A percentile compares a stretch with the other conserved stretches of the same genome.
These are phyloP conservation scores for Keqinozyma sinolaborantium DNA, from an alignment of 1,139 yeast genomes.

Conservation along the genomic window DNA sequence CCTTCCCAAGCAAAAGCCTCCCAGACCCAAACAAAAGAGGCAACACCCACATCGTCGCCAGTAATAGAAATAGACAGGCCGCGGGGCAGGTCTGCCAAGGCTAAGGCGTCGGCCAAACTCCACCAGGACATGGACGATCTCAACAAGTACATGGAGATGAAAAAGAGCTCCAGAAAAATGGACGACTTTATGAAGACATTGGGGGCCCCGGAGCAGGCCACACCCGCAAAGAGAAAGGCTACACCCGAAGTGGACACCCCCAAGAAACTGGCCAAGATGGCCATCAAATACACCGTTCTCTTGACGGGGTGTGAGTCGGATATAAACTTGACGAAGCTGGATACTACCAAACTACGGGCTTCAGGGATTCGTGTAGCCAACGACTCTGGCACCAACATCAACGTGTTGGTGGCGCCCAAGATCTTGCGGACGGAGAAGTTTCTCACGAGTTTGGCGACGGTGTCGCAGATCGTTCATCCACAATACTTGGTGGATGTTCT, in stretches of 20 bases:
- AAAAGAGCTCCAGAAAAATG: constrained; percentile 39
- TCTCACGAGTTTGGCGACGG: constrained; percentile 42
- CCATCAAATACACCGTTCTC: constrained; percentile 32
- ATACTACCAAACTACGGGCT: constrained; percentile 19
- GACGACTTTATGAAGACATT: constrained; percentile 31
- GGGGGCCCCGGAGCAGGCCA: constrained; percentile 11
- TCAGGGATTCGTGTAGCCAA: constrained; percentile 42
- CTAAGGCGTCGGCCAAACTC: constrained; percentile 62
- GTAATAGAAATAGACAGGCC: neutral
- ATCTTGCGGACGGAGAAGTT: constrained; percentile 84
- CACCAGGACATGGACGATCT: constrained; percentile 67
- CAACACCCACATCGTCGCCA: neutral
- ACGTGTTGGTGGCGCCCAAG: constrained; percentile 72
- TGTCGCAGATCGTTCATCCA: constrained; percentile 43
- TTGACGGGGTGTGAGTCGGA: constrained; percentile 62
- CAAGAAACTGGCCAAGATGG: constrained; percentile 9
- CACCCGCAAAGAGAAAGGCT: constrained; percentile 8
- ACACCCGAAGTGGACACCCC: constrained; percentile 6
- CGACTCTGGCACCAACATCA: constrained; percentile 26
- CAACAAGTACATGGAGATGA: constrained; percentile 52
- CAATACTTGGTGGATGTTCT: constrained; percentile 42
- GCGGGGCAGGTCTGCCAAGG: constrained; percentile 52
- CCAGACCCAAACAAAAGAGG: neutral
- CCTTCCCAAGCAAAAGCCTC: constrained; percentile 1
- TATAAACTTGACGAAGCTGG: constrained; percentile 34